Percentiles rank a stretch among this genome's conserved stretches.
Evolutionary conservation across 805 yeast genomes (phyloP).

Genomic region (Priceomyces melissophilus): DNA sequence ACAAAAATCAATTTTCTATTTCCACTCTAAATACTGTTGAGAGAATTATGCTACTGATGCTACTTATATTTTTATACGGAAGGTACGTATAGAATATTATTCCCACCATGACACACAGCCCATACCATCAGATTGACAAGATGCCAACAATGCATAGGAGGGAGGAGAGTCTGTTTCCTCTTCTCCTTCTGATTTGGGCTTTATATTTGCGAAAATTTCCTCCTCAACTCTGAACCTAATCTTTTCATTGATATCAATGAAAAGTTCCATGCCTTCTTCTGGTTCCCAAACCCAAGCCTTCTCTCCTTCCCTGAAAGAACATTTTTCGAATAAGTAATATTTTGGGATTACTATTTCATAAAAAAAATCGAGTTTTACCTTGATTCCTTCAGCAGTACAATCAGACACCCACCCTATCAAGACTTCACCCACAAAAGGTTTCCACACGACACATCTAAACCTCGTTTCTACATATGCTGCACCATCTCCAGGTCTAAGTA

Average conservation of each 20-base stretch:
- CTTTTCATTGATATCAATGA: constrained; percentile 85
- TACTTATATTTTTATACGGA: background rate
- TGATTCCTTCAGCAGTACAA: constrained; percentile 83
- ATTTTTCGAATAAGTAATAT: constrained; percentile 72
- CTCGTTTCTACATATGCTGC: constrained; percentile 72
- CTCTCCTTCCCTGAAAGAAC: constrained; percentile 65
- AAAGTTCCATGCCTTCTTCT: constrained; percentile 71
- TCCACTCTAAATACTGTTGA: background rate
- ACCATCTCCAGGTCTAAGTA: constrained; percentile 92
- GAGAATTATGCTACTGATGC: background rate
- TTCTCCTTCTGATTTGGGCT: constrained; percentile 65
- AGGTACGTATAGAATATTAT: constrained; percentile 20
- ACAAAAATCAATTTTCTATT: background rate
- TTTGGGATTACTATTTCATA: constrained; percentile 91
- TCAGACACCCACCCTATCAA: constrained; percentile 90
- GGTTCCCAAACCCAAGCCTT: constrained; percentile 95
- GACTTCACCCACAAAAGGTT: constrained; percentile 93
- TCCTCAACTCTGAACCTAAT: constrained; percentile 89
- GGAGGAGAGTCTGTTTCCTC: constrained; percentile 52
- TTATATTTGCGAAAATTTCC: constrained; percentile 78
- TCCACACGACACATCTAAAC: constrained; percentile 77
- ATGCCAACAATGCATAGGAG: constrained; percentile 80
- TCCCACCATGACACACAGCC: constrained; percentile 98
- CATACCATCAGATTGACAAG: constrained; percentile 95
- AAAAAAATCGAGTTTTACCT: constrained; percentile 80